Evolutionary conservation across 2,329 filamentous ascomycete species (phyloP).

Genomic region (Falciphora oryzae): DNA sequence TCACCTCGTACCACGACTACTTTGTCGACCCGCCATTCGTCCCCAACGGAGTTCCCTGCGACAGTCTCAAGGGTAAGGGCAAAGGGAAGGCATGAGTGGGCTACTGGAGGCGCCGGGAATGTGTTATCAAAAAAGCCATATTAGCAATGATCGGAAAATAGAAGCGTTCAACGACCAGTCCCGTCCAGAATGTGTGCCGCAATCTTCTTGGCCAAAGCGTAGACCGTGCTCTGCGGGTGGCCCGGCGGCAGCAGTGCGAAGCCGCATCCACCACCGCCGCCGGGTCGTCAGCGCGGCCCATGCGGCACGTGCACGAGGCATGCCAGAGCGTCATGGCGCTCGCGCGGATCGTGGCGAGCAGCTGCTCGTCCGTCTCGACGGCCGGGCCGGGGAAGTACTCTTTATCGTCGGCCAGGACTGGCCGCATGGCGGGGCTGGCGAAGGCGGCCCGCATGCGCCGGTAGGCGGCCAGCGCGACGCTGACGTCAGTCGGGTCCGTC

Average conservation of each 20-base stretch:
- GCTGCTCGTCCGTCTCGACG: conserved; percentile 6
- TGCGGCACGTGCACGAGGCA: conserved; percentile 25
- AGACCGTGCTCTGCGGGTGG: conserved; percentile 18
- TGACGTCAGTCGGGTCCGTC: conserved; percentile 4
- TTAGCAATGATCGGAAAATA: background rate
- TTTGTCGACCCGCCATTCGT: conserved; percentile 4
- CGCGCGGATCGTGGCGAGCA: background rate
- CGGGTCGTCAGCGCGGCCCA: conserved; percentile 22
- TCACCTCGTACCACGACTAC: conserved; percentile 7
- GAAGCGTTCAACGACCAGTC: background rate
- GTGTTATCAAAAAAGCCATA: too few species aligned
- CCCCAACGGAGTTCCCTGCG: conserved; percentile 4
- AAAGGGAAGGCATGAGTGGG: background rate
- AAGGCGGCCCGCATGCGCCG: background rate
- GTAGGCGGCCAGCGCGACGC: background rate
- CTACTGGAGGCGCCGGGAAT: too few species aligned
- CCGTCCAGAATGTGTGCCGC: conserved; percentile 13
- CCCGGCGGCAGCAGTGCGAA: conserved; percentile 16
- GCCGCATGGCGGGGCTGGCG: background rate
- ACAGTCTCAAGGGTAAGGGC: background rate
- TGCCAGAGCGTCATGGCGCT: conserved; percentile 17
- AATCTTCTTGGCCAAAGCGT: conserved; percentile 21
- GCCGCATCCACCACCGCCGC: conserved; percentile 14
- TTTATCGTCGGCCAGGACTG: background rate
- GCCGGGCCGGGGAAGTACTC: conserved; percentile 3